These are phyloP conservation scores for Coemansia sp. DNA, from an alignment of 192 early-diverging fungal species.

Conservation along the genomic window DNA sequence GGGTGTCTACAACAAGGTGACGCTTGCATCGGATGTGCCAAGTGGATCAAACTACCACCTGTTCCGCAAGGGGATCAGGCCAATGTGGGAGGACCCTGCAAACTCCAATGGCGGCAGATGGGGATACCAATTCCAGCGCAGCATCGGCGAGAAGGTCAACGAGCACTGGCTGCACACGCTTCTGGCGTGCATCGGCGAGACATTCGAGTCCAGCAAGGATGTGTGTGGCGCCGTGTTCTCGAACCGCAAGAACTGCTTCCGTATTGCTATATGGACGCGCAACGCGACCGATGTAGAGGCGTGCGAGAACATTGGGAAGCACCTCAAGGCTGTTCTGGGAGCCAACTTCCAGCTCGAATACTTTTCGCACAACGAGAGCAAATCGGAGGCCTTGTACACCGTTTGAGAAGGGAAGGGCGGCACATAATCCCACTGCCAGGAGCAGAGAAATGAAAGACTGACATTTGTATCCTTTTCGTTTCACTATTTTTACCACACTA, in stretches of 20 bases:
- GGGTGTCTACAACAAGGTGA: slow-evolving; percentile 91
- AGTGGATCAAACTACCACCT: slow-evolving; percentile 89
- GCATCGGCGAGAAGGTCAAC: slow-evolving; percentile 74
- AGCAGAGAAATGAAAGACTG: no score
- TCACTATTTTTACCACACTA: no score
- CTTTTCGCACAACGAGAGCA: slow-evolving; percentile 57
- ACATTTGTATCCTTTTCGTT: no score
- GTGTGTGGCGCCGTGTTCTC: slow-evolving; percentile 89
- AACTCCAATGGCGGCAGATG: slow-evolving; percentile 94
- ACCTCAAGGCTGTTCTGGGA: slow-evolving; percentile 58
- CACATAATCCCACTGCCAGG: no score
- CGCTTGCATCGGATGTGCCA: slow-evolving; percentile 69
- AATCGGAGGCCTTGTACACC: slow-evolving; percentile 30
- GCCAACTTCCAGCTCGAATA: slow-evolving; percentile 58
- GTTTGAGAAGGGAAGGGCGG: no score
- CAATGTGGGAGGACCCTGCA: slow-evolving; percentile 91
- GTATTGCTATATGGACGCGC: slow-evolving; percentile 85
- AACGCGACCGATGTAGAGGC: slow-evolving; percentile 37
- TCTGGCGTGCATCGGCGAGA: slow-evolving; percentile 87
- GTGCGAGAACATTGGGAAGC: slow-evolving; percentile 54
- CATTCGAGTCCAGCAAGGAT: slow-evolving; percentile 73
- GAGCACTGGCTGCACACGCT: slow-evolving; percentile 84
- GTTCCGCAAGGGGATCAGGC: slow-evolving; percentile 89
- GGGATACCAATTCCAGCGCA: slow-evolving; percentile 72
- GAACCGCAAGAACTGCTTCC: slow-evolving; percentile 77